These are phyloP conservation scores for Calonectria montana DNA, from an alignment of 2,329 filamentous ascomycete species.

Conservation along the genomic window DNA sequence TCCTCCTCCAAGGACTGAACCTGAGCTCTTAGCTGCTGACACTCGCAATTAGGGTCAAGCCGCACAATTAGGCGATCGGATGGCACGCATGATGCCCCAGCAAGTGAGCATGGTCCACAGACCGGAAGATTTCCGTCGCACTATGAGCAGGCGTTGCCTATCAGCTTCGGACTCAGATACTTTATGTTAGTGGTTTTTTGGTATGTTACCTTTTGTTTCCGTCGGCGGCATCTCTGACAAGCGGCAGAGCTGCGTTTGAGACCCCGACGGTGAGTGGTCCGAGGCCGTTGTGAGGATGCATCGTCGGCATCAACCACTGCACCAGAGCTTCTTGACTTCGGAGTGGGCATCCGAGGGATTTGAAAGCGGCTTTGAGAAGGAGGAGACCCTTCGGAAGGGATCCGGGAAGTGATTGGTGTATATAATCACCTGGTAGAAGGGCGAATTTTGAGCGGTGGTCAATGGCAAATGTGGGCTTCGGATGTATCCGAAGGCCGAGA, in stretches of 20 bases:
- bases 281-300: not conserved
- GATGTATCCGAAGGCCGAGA: not conserved
- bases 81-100: constrained; percentile 32
- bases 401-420: not conserved
- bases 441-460: not conserved
- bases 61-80: constrained; percentile 36
- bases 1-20: constrained; percentile 30
- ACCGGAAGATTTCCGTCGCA: constrained; percentile 36
- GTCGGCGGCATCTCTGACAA: constrained; percentile 36
- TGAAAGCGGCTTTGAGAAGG: not conserved
- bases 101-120: constrained; percentile 32
- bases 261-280: constrained; percentile 22
- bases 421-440: not conserved
- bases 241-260: constrained; percentile 36
- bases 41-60: constrained; percentile 34
- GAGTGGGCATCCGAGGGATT: not conserved
- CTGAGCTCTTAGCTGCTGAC: constrained; percentile 31
- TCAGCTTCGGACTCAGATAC: not conserved
- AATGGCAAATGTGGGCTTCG: not conserved
- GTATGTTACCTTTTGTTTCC: constrained; percentile 33
- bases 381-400: not conserved
- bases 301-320: constrained; percentile 1
- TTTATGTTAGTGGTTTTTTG: not conserved
- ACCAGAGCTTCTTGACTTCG: not conserved
- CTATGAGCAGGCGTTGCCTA: not conserved